Base-by-base conservation (phyloP, 2,329 filamentous ascomycete genomes). In the Remersonia thermophila region DNA sequence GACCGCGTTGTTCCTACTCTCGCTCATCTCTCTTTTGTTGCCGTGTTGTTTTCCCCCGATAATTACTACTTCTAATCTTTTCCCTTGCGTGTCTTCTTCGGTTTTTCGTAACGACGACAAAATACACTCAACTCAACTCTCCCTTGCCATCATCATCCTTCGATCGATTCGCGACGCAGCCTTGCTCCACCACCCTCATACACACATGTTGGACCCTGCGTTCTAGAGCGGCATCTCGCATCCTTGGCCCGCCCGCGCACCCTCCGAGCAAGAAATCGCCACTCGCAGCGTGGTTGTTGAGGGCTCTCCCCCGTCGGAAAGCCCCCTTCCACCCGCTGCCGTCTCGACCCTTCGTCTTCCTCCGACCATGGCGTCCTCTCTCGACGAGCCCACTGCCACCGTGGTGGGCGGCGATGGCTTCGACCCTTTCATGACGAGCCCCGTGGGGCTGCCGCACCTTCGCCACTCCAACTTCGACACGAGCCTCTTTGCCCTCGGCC, bases 391-490 rank as follows among this genome's bases (percentile, higher is more conserved):
- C 35, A 39, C 44, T 34, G 38, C 35, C 40, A 47, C 44, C 27
- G 39, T 37, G 28, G 36, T 33, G 16, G 35, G 41, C 25, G 37
- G 40, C 36, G 45, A 48, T 33, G 38, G n/a, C 5, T 43, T 40
- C 50, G 76, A 80, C 46, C 76, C 76, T 30, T 80, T 80, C 51
- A 57, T 75, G 40, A 59, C 65, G 40, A 60, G 50, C 45, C 57
- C 63, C 4, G 56, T 65, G 16, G 61, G 60, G 28, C 51, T 63
- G 17, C 56, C 56, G 23, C 66, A 68, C 43, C 74, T 87, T 46
- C 79, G 86, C 47, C 91, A 83, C 58, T 86, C 84, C 37, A 73
- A 76, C 45, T 93, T 93, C 55, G 85, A 94, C 57, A 74, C 75
- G 33, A 77, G 89, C 35, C 63, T 83, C 18, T 87, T 93, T 56